Base-by-base conservation (phyloP, 306 rosid genomes). In the Cucumis cinereus region DNA sequence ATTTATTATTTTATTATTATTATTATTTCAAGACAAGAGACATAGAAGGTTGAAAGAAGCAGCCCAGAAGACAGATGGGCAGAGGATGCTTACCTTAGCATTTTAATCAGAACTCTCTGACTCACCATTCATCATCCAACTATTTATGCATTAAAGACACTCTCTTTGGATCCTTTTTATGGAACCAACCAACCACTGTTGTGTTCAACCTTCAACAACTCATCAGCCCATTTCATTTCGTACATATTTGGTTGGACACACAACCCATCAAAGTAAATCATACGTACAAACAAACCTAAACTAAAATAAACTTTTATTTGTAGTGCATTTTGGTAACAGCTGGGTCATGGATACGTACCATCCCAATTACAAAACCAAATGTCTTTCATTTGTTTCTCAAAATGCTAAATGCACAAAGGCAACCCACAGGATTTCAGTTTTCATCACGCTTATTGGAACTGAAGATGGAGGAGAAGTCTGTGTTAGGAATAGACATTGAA, bases 401-500 rank as follows among this genome's bases (percentile, higher is more conserved):
- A 61, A 59, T 24, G 40, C 43, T 62, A 33, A 33, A 62, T 62
- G 41, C 22, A 33, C 59, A 54, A 54, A 28, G 16, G 41, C 3
- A 54, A 30, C 30, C 7, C 49, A 30, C 8, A 5, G 23, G 30
- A 19, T 20, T n/a, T 66, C 57, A 45, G 36, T 28, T 71, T 16
- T 71, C 43, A n/a, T 71, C 16, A 26, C 28, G 76, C 76, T 69
- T 71, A 53, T 71, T 71, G 60, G 45, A 71, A 49, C 5, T 28
- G 43, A 71, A 71, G 16, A 71, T 26, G 58, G 28, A 49, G 76
- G 76, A 71, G 23, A 47, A 70, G 56, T 69, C 56, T 23, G 35
- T 24, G 70, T 85, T 86, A 17, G 96, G 93, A 30, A 85, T 89
- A 74, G 98, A 90, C 59, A 91, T 91, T 26, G 98, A 93, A 43